Percentiles rank a stretch among this genome's conserved stretches.
Conservation (phyloP, 2,329 filamentous ascomycete species). For the Trichoderma aggressivum region DNA sequence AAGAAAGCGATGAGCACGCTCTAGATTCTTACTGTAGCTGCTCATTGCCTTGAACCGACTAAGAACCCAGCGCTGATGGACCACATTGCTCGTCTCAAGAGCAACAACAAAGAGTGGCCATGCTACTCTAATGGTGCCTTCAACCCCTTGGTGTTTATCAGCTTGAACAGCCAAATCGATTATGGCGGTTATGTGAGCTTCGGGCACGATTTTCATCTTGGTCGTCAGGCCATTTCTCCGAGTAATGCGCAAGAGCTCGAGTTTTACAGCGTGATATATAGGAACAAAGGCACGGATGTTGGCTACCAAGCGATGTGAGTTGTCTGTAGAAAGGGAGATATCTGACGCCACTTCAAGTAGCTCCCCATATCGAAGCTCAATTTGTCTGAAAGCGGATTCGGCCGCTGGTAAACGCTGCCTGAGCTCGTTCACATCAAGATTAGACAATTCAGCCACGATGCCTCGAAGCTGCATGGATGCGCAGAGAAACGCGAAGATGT, state of each 20-base stretch:
- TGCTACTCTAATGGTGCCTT: slow-evolving; percentile 32
- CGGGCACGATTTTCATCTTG: slow-evolving; percentile 8
- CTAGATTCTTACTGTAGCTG: slow-evolving; percentile 32
- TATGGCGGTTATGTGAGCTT: slow-evolving; percentile 31
- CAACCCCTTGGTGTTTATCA: slow-evolving; percentile 32
- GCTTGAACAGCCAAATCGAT: slow-evolving; percentile 34
- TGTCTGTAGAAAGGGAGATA: slow-evolving; percentile 27
- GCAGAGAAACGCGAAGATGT: slow-evolving; percentile 31
- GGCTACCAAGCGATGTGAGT: slow-evolving; percentile 30
- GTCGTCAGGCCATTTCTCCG: slow-evolving; percentile 15
- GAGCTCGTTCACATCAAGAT: slow-evolving; percentile 24
- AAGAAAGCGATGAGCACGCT: slow-evolving; percentile 31
- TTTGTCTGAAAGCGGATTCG: slow-evolving; percentile 24
- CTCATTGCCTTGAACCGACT: slow-evolving; percentile 30
- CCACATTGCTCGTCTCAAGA: slow-evolving; percentile 33
- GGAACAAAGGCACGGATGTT: slow-evolving; percentile 37
- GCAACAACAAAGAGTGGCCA: slow-evolving; percentile 37
- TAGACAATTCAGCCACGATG: slow-evolving; percentile 31
- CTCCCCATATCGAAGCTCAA: slow-evolving; percentile 26
- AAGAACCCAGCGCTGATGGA: slow-evolving; percentile 35
- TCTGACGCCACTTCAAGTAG: slow-evolving; percentile 28
- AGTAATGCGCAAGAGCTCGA: slow-evolving; percentile 26
- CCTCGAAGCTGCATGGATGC: slow-evolving; percentile 32
- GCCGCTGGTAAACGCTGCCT: slow-evolving; percentile 23
- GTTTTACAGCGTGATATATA: slow-evolving; percentile 33